These are phyloP conservation scores for Candida silvatica DNA, from an alignment of 805 yeast genomes.

Conservation along the genomic window DNA sequence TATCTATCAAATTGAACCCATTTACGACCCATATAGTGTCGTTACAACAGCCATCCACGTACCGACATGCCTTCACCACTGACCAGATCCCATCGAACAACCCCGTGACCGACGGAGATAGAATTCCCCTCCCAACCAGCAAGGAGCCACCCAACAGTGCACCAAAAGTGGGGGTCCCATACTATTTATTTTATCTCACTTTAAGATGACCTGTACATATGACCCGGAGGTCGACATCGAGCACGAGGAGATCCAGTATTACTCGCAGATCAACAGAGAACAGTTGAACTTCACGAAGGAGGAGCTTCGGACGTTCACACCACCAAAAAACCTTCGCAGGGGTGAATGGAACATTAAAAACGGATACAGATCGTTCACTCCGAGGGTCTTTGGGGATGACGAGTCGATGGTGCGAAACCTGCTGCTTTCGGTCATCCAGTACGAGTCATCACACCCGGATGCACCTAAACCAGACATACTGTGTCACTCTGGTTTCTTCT, in stretches of 20 bases:
- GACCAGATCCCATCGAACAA: too few species aligned
- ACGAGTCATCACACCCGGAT: not conserved
- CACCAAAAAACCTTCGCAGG: not conserved
- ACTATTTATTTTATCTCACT: too few species aligned
- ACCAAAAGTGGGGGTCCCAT: too few species aligned
- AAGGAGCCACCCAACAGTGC: too few species aligned
- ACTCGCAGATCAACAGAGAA: slow-evolving; percentile 1
- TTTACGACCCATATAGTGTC: too few species aligned
- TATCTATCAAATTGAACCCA: too few species aligned
- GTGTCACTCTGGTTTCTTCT: slow-evolving; percentile 2
- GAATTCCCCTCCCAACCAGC: too few species aligned
- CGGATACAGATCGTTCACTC: not conserved
- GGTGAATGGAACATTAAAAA: slow-evolving; percentile 1
- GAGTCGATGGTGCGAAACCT: slow-evolving; percentile 2
- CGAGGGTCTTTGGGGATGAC: not conserved
- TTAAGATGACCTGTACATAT: too few species aligned
- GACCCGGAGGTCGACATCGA: too few species aligned
- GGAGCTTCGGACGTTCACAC: not conserved
- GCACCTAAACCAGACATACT: not conserved
- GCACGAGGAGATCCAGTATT: slow-evolving; percentile 1
- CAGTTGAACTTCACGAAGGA: not conserved
- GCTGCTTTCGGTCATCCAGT: slow-evolving; percentile 1
- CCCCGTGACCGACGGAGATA: too few species aligned
- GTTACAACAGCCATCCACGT: too few species aligned
- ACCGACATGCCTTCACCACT: too few species aligned